These are phyloP conservation scores for Yamadazyma trypodendri DNA, from an alignment of 1,139 yeast genomes.

Conservation along the genomic window DNA sequence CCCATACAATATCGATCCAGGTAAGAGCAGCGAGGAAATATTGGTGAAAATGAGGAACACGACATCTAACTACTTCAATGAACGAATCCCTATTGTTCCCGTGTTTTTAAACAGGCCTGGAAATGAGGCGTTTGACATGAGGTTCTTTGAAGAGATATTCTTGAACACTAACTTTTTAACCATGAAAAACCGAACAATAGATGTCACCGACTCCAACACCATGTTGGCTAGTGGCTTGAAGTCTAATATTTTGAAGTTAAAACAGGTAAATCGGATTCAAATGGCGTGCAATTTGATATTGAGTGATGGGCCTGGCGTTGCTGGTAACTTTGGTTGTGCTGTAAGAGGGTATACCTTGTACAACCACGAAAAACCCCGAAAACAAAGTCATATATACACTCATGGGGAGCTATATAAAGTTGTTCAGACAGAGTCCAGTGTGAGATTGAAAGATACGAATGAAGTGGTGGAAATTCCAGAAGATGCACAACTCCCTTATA, in stretches of 20 bases:
- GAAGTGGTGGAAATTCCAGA: slow-evolving; percentile 18
- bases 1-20: slow-evolving; percentile 25
- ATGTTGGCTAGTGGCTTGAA: slow-evolving; percentile 47
- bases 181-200: slow-evolving; percentile 15
- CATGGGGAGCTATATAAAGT: slow-evolving; percentile 50
- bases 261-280: slow-evolving; percentile 60
- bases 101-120: slow-evolving; percentile 48
- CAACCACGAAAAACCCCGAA: slow-evolving; percentile 49
- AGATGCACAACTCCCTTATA: slow-evolving; percentile 18
- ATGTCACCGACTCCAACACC: slow-evolving; percentile 24
- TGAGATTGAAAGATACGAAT: slow-evolving; percentile 26
- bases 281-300: slow-evolving; percentile 57
- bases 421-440: slow-evolving; percentile 44
- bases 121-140: slow-evolving; percentile 42
- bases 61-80: slow-evolving; percentile 57
- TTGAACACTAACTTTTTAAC: slow-evolving; percentile 39
- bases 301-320: slow-evolving; percentile 34
- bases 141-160: slow-evolving; percentile 57
- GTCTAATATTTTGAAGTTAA: slow-evolving; percentile 51
- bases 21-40: slow-evolving; percentile 8
- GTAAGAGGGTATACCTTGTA: slow-evolving; percentile 71
- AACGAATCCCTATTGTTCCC: slow-evolving; percentile 57
- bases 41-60: slow-evolving; percentile 49
- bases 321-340: slow-evolving; percentile 56
- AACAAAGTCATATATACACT: slow-evolving; percentile 43